Percentiles rank a stretch among this genome's conserved stretches.
phyloP scores from a whole-genome alignment of 352 stramenopile genomes.

The Halophytophthora batemanensis region DNA sequence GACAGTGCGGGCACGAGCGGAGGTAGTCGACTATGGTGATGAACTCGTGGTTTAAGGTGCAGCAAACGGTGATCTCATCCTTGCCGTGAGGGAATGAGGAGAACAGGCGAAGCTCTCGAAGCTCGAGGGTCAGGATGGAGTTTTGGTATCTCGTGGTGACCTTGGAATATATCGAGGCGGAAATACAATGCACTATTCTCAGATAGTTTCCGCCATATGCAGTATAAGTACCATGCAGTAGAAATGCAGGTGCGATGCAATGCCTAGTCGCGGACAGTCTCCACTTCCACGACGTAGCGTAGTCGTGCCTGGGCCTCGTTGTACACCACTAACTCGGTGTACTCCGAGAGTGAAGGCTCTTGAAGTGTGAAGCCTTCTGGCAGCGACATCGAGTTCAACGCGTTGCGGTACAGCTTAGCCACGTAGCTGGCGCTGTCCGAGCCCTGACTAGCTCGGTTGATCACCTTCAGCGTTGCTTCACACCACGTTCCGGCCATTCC shows the following conservation, averaged over 20 bases:
- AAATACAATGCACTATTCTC: too few relatives aligned
- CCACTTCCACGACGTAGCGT: slow-evolving; percentile 76
- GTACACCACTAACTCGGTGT: slow-evolving; percentile 78
- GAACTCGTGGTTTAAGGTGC: too few relatives aligned
- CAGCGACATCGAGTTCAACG: slow-evolving; percentile 15
- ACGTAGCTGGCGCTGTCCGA: slow-evolving; percentile 26
- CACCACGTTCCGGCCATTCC: slow-evolving; percentile 20
- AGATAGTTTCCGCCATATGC: slow-evolving; percentile 15
- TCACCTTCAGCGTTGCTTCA: slow-evolving; percentile 26
- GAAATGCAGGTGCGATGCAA: not conserved
- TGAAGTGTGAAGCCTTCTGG: slow-evolving; percentile 15
- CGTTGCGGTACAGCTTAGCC: slow-evolving; percentile 56
- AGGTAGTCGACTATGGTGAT: too few relatives aligned
- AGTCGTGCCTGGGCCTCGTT: slow-evolving; percentile 68
- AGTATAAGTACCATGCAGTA: slow-evolving; percentile 2
- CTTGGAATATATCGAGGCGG: too few relatives aligned
- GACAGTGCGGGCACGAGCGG: too few relatives aligned
- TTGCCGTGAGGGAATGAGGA: too few relatives aligned
- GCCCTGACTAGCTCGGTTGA: slow-evolving; percentile 11
- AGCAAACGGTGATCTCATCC: too few relatives aligned
- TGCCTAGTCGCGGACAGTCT: slow-evolving; percentile 15
- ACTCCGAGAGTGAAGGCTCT: slow-evolving; percentile 19
- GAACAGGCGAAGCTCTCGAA: too few relatives aligned
- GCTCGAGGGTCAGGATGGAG: too few relatives aligned
- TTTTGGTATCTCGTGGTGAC: too few relatives aligned